phyloP scores from a whole-genome alignment of 768 basidiomycete genomes.

The Leccinum olivaceopallidum region DNA sequence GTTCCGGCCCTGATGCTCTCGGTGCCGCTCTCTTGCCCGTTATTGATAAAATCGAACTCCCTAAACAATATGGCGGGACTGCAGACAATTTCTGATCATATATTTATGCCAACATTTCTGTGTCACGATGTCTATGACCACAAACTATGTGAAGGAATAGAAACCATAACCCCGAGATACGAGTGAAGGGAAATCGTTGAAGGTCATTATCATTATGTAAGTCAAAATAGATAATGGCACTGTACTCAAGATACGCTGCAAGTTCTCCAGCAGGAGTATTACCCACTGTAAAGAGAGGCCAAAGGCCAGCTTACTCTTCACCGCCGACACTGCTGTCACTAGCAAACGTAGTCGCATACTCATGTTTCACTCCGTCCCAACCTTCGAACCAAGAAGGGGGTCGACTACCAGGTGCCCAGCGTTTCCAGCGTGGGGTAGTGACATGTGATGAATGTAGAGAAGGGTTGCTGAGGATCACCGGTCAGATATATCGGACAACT shows the following conservation, averaged over 20 bases:
- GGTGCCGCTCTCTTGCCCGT: conserved; percentile 57
- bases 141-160: not conserved
- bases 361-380: conserved; percentile 42
- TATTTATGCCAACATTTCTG: not conserved
- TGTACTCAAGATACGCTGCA: not conserved
- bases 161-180: not conserved
- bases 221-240: not conserved
- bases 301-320: conserved; percentile 20
- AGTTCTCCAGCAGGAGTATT: too few species aligned
- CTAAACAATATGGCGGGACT: conserved; percentile 69
- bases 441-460: conserved; percentile 19
- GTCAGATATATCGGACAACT: conserved; percentile 2
- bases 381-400: conserved; percentile 41
- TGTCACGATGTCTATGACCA: not conserved
- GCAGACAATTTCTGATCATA: conserved; percentile 49
- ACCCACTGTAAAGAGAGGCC: not conserved
- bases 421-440: conserved; percentile 21
- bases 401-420: conserved; percentile 30
- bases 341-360: conserved; percentile 43
- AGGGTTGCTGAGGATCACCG: conserved; percentile 25
- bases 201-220: not conserved
- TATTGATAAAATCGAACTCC: conserved; percentile 60
- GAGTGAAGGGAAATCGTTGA: not conserved
- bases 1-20: conserved; percentile 58
- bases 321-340: conserved; percentile 36